Evolutionary conservation across 2,329 filamentous ascomycete species (phyloP), one percentile per base, ranked within the genome.

Genomic region (Bipolaris oryzae): DNA sequence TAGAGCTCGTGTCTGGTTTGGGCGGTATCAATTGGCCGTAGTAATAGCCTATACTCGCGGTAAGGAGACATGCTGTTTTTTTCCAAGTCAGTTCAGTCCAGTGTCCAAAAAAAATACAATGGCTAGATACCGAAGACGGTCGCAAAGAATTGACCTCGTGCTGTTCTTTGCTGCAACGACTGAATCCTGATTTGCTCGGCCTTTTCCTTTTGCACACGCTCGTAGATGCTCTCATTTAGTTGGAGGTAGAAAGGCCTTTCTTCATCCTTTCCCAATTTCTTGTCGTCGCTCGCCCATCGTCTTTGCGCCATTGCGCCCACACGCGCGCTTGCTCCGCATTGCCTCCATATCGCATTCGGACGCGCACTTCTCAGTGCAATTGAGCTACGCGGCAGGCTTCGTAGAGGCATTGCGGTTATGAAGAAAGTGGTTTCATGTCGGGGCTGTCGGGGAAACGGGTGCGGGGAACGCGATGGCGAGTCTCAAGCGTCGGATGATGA

Each of bases 171-270:
- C 56, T 68, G 64, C 55, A 69, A 23, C 10, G 60, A 49, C 42
- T 65, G 63, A 7, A 66, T 58, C 41, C 80, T 74, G 33, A 79
- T 77, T 67, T 86, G 82, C 67, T 86, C 82, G 21, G 80, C 82
- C 51, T 83, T 80, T 66, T 88, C 86, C 47, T 82, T 80, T 69
- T 84, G 78, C 58, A 88, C 70, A 41, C 86, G 80, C 65, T 85
- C 80, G 38, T 81, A 76, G 13, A 86, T 87, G 62, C 84, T 87
- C 68, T 87, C 83, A 61, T 86, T 87, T 42, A 89, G 66, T 70
- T 88, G 85, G 33, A 81, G 80, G 68, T 85, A 83, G 76, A 88
- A 88, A 1, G 82, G 80, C 56, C 76, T 68, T 34, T 77, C 77
- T 25, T 69, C 63, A 9, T 74, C 67, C 35, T 54, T 42, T n/a